Evolutionary conservation across 352 stramenopile genomes (phyloP).

Genomic region (Pythium dissotocum): DNA sequence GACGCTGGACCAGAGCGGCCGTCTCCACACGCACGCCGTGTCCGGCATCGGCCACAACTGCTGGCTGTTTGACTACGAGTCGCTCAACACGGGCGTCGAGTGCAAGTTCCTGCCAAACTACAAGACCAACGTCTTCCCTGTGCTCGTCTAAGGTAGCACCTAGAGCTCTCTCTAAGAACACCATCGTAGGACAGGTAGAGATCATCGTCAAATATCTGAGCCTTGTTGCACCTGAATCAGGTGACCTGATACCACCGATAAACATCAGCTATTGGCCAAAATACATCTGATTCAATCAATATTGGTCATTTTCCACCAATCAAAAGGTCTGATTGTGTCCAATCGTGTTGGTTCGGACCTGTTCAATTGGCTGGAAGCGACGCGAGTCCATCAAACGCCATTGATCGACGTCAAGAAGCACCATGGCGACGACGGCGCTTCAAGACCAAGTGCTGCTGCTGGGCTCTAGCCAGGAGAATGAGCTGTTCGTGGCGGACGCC

Average conservation of each 20-base stretch:
- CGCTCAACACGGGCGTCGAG: not conserved
- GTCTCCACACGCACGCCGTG: slow-evolving; percentile 26
- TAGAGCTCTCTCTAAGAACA: too few species aligned
- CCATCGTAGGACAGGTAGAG: too few species aligned
- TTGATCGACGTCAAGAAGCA: not conserved
- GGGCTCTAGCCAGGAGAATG: slow-evolving; percentile 65
- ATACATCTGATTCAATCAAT: too few species aligned
- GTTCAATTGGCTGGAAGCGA: slow-evolving; percentile 15
- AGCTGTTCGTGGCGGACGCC: slow-evolving; percentile 63
- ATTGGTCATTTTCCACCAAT: too few species aligned
- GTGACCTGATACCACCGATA: too few species aligned
- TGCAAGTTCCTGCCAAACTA: slow-evolving; percentile 43
- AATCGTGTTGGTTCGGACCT: slow-evolving; percentile 3
- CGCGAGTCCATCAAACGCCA: too few species aligned
- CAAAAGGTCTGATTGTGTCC: too few species aligned
- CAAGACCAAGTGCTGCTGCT: slow-evolving; percentile 65
- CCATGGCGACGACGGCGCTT: slow-evolving; percentile 47
- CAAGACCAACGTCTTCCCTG: slow-evolving; percentile 34
- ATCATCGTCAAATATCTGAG: too few species aligned
- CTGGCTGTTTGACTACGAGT: slow-evolving; percentile 28
- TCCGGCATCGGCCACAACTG: slow-evolving; percentile 31
- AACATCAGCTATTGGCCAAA: too few species aligned
- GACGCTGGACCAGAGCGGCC: slow-evolving; percentile 29
- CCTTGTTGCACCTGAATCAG: too few species aligned
- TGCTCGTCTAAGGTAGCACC: slow-evolving; percentile 12